These are phyloP conservation scores for Solanum tacnaense DNA, from an alignment of 257 asterid species.

Conservation along the genomic window DNA sequence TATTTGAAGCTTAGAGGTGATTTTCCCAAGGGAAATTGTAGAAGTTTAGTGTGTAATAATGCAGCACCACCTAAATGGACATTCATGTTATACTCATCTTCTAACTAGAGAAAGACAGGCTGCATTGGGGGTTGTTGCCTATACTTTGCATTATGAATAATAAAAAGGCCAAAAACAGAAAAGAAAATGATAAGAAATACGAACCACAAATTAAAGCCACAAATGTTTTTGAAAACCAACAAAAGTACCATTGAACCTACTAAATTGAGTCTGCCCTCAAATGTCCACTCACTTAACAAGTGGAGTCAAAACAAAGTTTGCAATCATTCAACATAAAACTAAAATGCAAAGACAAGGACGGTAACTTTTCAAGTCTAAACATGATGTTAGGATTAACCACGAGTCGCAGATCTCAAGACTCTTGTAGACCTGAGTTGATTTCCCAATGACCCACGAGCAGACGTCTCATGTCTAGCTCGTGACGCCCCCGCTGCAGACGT, in stretches of 20 bases:
- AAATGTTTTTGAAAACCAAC: neutral
- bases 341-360: neutral
- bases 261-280: neutral
- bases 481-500: neutral
- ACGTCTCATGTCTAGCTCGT: neutral
- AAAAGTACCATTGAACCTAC: neutral
- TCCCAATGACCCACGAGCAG: neutral
- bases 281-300: neutral
- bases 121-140: too few species aligned
- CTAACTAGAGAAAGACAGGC: too few species aligned
- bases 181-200: too few species aligned
- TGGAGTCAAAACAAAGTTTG: neutral
- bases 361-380: neutral
- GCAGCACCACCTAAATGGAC: too few species aligned
- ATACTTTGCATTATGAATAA: too few species aligned
- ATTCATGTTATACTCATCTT: too few species aligned
- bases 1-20: too few species aligned
- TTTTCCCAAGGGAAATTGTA: too few species aligned
- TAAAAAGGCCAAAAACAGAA: neutral
- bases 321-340: too few species aligned
- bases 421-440: neutral
- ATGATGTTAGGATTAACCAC: neutral
- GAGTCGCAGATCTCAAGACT: neutral
- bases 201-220: too few species aligned
- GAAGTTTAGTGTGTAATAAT: too few species aligned